Conservation (phyloP, 2,329 filamentous ascomycete species). For the Bipolaris bicolor region DNA sequence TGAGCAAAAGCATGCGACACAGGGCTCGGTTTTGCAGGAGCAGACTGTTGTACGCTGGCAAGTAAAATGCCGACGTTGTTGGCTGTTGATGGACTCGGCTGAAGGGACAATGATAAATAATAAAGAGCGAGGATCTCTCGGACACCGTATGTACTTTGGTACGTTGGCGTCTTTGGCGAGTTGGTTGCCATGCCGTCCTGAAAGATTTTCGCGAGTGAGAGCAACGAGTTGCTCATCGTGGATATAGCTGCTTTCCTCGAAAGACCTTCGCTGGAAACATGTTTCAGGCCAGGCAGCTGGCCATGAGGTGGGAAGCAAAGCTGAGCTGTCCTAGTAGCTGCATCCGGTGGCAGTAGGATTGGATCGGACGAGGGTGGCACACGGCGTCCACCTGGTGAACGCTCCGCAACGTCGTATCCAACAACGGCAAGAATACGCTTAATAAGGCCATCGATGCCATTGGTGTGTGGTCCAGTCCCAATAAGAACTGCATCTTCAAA, state of each 20-base stretch:
- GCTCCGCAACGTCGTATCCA: slow-evolving; percentile 46
- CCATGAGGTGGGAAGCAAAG: slow-evolving; percentile 80
- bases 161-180: slow-evolving; percentile 58
- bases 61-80: slow-evolving; percentile 98
- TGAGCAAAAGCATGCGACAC: slow-evolving; percentile 47
- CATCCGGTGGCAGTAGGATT: slow-evolving; percentile 80
- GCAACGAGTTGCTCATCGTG: slow-evolving; percentile 91
- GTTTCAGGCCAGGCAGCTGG: slow-evolving; percentile 78
- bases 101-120: slow-evolving; percentile 90
- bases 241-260: slow-evolving; percentile 81
- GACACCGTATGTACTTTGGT: slow-evolving; percentile 74
- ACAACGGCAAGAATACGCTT: slow-evolving; percentile 76
- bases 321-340: slow-evolving; percentile 79
- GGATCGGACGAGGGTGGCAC: slow-evolving; percentile 59
- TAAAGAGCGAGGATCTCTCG: slow-evolving; percentile 93
- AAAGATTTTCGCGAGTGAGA: slow-evolving; percentile 96
- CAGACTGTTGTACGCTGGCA: slow-evolving; percentile 84
- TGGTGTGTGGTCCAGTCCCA: slow-evolving; percentile 73
- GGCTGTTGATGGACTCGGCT: slow-evolving; percentile 94
- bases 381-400: slow-evolving; percentile 40
- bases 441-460: slow-evolving; percentile 79
- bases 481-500: slow-evolving; percentile 96
- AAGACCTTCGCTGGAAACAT: slow-evolving; percentile 69
- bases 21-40: slow-evolving; percentile 51
- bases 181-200: slow-evolving; percentile 91